These are phyloP conservation scores for Pseudotulostoma volvatum DNA, from an alignment of 495 filamentous ascomycete species.

Conservation along the genomic window DNA sequence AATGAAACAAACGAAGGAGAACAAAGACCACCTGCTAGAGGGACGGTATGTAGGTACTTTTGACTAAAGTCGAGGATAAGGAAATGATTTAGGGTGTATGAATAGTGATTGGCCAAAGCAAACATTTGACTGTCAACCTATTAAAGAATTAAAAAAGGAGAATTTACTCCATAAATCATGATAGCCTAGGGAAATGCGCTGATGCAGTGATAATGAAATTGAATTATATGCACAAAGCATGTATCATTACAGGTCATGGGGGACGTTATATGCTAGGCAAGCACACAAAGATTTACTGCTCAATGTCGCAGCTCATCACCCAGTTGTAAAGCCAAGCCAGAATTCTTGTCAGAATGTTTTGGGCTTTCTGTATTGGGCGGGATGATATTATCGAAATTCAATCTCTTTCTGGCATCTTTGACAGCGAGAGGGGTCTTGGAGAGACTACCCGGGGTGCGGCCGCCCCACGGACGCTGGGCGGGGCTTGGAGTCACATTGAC, in stretches of 20 bases:
- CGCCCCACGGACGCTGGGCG: conserved; percentile 66
- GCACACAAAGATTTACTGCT: not conserved
- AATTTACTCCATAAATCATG: too few relatives aligned
- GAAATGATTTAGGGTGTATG: too few relatives aligned
- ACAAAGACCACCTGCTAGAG: too few relatives aligned
- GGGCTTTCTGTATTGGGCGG: conserved; percentile 32
- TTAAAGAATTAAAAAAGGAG: too few relatives aligned
- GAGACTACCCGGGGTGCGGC: conserved; percentile 36
- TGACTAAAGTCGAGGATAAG: too few relatives aligned
- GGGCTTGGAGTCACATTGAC: conserved; percentile 94
- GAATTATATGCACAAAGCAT: conserved; percentile 15
- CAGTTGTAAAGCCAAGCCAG: conserved; percentile 23
- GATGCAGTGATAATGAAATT: conserved; percentile 9
- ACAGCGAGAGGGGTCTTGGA: conserved; percentile 43
- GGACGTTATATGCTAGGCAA: conserved; percentile 10
- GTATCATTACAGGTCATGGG: conserved; percentile 21
- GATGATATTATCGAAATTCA: conserved; percentile 52
- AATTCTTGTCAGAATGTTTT: conserved; percentile 15
- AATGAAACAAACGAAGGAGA: too few relatives aligned
- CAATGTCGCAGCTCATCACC: conserved; percentile 28
- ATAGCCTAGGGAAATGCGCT: not conserved
- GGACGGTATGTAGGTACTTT: too few relatives aligned
- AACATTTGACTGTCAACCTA: too few relatives aligned
- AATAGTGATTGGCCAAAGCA: too few relatives aligned
- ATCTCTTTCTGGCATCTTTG: conserved; percentile 39